Percentiles rank a stretch among this genome's conserved stretches.
phyloP scores from a whole-genome alignment of 2,329 filamentous ascomycete genomes.

The Penicillium sp. region DNA sequence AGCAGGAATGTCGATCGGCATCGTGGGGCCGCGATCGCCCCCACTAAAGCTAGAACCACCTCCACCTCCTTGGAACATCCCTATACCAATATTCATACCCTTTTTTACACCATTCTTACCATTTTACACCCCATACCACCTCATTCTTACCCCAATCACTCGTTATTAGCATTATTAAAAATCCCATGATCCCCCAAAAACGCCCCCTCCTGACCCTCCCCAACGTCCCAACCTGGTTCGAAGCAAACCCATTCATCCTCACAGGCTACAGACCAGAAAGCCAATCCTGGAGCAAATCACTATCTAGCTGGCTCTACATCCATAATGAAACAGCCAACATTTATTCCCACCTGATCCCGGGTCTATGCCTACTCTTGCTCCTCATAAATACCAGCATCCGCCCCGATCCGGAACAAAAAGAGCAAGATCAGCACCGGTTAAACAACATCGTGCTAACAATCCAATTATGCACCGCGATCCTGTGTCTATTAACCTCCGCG shows the following conservation, averaged over 20 bases:
- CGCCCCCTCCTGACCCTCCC: conserved; percentile 12
- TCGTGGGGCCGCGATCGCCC: background rate
- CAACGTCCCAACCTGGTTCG: conserved; percentile 46
- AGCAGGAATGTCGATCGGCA: no score
- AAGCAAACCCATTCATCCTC: conserved; percentile 45
- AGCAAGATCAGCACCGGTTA: conserved; percentile 5
- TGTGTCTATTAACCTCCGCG: conserved; percentile 20
- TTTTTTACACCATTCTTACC: conserved; percentile 1
- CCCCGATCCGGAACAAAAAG: background rate
- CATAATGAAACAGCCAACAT: conserved; percentile 51
- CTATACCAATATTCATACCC: background rate
- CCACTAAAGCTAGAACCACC: background rate
- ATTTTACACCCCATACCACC: no score
- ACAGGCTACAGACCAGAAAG: conserved; percentile 48
- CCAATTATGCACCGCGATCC: conserved; percentile 23
- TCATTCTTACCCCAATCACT: background rate
- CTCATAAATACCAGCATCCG: background rate
- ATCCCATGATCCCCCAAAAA: background rate
- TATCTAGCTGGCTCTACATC: conserved; percentile 44
- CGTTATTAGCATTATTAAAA: background rate
- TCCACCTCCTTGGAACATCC: background rate
- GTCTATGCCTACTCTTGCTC: conserved; percentile 21
- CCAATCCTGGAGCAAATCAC: conserved; percentile 36
- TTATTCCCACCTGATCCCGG: conserved; percentile 49
- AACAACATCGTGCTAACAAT: conserved; percentile 19